These are phyloP conservation scores for Cadophora gregata DNA, from an alignment of 2,329 filamentous ascomycete species.

Conservation along the genomic window DNA sequence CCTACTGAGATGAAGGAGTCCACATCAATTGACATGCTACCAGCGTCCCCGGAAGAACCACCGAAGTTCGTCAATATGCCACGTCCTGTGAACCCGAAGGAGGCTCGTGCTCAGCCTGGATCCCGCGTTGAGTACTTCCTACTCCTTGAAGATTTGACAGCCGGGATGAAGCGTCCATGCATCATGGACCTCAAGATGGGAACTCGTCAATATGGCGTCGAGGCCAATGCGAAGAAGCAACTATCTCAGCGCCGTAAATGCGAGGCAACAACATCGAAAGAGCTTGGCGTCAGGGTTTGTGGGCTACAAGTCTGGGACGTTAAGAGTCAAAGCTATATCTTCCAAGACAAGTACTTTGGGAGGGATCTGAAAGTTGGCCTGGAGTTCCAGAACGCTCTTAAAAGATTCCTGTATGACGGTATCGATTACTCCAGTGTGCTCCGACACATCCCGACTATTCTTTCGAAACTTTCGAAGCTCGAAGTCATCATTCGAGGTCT, in stretches of 20 bases:
- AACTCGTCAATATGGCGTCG: constrained; percentile 93
- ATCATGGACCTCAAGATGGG: constrained; percentile 99
- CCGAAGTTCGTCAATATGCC: constrained; percentile 48
- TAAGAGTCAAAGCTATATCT: constrained; percentile 82
- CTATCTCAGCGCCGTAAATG: constrained; percentile 93
- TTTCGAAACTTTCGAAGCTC: constrained; percentile 82
- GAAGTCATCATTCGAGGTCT: constrained; percentile 83
- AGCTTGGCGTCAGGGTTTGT: constrained; percentile 91
- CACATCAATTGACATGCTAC: not conserved
- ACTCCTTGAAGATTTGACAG: constrained; percentile 90
- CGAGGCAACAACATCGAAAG: constrained; percentile 85
- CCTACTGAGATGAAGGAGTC: not conserved
- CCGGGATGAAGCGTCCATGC: constrained; percentile 94
- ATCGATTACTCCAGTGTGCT: constrained; percentile 79
- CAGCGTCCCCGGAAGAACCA: constrained; percentile 18
- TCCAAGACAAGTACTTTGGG: constrained; percentile 98
- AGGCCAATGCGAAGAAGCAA: constrained; percentile 90
- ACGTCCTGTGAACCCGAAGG: constrained; percentile 76
- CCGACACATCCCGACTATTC: constrained; percentile 84
- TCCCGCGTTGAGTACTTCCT: constrained; percentile 89
- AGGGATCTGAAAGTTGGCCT: constrained; percentile 83
- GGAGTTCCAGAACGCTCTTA: constrained; percentile 89
- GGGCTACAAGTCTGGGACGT: constrained; percentile 97
- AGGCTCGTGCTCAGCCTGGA: constrained; percentile 68
- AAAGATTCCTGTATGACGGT: constrained; percentile 89